Percentiles rank a stretch among this genome's conserved stretches.
Evolutionary conservation across 257 asterid genomes (phyloP).

Genomic region (Buddleja alternifolia): DNA sequence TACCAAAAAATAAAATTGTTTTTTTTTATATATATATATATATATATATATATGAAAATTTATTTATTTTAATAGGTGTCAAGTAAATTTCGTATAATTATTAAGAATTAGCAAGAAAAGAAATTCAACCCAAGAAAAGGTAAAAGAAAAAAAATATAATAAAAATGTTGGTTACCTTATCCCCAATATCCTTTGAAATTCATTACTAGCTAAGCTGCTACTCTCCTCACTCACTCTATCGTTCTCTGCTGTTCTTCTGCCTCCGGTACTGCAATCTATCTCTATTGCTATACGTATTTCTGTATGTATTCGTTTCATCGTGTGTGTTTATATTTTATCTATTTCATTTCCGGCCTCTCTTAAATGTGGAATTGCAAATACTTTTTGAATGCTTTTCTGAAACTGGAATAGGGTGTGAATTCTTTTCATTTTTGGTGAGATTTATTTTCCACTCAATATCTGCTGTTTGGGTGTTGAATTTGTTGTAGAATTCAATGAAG

Average conservation of each 20-base stretch:
- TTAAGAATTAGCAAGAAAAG: neutral
- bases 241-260: conserved; percentile 27
- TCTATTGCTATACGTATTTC: neutral
- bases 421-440: neutral
- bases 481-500: neutral
- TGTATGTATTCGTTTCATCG: neutral
- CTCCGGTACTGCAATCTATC: conserved; percentile 30
- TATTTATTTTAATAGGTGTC: too few relatives aligned
- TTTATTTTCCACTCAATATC: neutral
- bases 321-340: neutral
- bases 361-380: conserved; percentile 1
- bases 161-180: conserved; percentile 35
- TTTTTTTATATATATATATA: too few relatives aligned
- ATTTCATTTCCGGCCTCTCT: neutral
- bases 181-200: conserved; percentile 36
- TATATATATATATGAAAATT: too few relatives aligned
- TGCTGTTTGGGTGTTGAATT: conserved; percentile 5
- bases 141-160: neutral
- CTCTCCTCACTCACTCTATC: conserved; percentile 19
- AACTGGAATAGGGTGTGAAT: conserved; percentile 1
- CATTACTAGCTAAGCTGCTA: conserved; percentile 15
- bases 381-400: conserved; percentile 18
- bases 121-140: neutral
- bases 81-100: too few relatives aligned
- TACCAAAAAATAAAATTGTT: too few relatives aligned